These are phyloP conservation scores for Cynanchum wilfordii DNA, from an alignment of 257 asterid genomes.

Conservation along the genomic window DNA sequence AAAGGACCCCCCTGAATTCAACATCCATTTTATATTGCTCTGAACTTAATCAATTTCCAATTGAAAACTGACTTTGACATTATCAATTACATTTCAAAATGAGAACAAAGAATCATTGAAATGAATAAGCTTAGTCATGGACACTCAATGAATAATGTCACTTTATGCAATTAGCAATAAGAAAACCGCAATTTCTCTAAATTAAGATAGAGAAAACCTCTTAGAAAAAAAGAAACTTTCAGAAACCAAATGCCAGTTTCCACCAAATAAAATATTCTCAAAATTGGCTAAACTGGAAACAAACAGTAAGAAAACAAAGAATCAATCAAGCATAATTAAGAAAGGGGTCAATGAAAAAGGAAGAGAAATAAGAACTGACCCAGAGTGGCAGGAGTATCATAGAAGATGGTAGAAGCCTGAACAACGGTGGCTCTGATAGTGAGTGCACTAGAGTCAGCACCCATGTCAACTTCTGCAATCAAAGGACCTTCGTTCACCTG, in stretches of 20 bases:
- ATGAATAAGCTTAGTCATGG: background rate
- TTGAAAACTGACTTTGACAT: background rate
- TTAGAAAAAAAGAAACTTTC: background rate
- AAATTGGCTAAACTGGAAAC: background rate
- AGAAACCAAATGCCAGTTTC: background rate
- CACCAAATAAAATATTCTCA: background rate
- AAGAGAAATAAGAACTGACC: slow-evolving; percentile 32
- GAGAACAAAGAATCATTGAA: background rate
- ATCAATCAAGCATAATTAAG: background rate
- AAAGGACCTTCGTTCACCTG: slow-evolving; percentile 41
- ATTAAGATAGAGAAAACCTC: no score
- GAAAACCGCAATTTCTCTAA: no score
- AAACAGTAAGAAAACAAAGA: background rate
- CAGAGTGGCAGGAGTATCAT: slow-evolving; percentile 91
- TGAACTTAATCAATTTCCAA: background rate
- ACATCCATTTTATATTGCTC: background rate
- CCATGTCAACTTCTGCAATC: slow-evolving; percentile 86
- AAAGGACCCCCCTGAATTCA: background rate
- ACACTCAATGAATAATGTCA: no score
- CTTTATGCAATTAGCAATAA: no score
- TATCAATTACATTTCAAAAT: background rate
- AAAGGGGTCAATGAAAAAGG: background rate
- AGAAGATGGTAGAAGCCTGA: slow-evolving; percentile 92
- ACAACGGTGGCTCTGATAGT: slow-evolving; percentile 83
- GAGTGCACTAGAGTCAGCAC: slow-evolving; percentile 53